Conservation (phyloP, 495 filamentous ascomycete genomes). For the Letharia lupina region DNA sequence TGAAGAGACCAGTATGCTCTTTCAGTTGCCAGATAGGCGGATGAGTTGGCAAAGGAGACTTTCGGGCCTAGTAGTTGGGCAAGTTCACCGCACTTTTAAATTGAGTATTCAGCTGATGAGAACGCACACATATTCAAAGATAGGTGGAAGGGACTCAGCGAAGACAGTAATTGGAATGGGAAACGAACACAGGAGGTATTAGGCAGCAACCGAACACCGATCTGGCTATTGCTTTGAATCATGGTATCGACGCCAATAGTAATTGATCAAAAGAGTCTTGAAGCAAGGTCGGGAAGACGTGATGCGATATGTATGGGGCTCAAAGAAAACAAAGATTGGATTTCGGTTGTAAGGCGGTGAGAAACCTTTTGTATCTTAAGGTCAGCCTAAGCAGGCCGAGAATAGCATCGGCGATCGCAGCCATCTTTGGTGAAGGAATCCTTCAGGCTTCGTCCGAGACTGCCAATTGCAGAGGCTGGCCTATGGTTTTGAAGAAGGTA, state of each 20-base stretch:
- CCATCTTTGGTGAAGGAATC: neutral
- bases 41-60: neutral
- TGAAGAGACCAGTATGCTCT: constrained; percentile 28
- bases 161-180: neutral
- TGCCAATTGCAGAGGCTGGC: no score
- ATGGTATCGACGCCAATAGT: neutral
- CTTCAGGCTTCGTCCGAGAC: neutral
- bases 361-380: neutral
- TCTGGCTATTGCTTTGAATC: neutral
- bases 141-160: neutral
- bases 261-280: neutral
- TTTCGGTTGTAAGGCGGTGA: no score
- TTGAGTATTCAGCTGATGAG: neutral
- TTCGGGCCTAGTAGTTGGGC: neutral
- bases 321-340: neutral
- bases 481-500: no score
- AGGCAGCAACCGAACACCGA: neutral
- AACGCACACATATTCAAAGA: neutral
- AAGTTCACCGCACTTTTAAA: neutral
- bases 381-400: neutral
- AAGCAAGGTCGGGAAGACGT: neutral
- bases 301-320: neutral
- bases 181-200: neutral
- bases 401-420: neutral
- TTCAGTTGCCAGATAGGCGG: neutral